Base-by-base conservation (phyloP, 169 alveolate species). In the Plasmodium vivax region DNA sequence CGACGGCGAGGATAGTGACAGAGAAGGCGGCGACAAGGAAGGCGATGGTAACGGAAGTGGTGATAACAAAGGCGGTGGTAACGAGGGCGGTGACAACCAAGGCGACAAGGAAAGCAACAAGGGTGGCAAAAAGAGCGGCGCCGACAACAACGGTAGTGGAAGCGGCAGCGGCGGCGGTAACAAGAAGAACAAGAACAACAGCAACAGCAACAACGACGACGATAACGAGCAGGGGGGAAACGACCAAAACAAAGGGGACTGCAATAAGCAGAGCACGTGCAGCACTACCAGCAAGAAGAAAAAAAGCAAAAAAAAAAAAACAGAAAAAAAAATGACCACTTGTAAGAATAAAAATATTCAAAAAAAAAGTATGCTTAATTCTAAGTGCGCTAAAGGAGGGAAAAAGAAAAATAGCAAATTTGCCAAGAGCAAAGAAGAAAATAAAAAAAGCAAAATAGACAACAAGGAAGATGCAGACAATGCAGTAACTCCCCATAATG, bases 311-410 rank as follows among this genome's bases (percentile, higher is more conserved):
- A 82, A 82, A 12, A 47, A 23, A 45, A 82, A 19, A 43, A 30
- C 41, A 82, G 47, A 34, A 43, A 81, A 81, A 7, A 43, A 51
- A 81, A 43, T 19, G 38, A 58, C 14, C 36, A 82, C 6, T 41
- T 12, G n/a, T 58, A 56, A 14, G 34, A 58, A 58, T 82, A 82
- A 82, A 58, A 82, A 58, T 58, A 82, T 54, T 14, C 62, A 82
- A 32, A 58, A 82, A 16, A 82, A 34, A 30, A 32, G 27, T 58
- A n/a, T 82, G 41, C 43, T 32, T 56, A 56, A 82, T 82, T 82
- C 56, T 32, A 82, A 82, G 47, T 12, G 19, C 23, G 19, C 43
- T 23, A 82, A 34, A n/a, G 19, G 72, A 2, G 43, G 43, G 27
- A 43, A 58, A 34, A 43, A 23, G 34, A 82, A 30, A 58, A 82